Conservation (phyloP, 208 protist species). For the Crithidia thermophila region DNA sequence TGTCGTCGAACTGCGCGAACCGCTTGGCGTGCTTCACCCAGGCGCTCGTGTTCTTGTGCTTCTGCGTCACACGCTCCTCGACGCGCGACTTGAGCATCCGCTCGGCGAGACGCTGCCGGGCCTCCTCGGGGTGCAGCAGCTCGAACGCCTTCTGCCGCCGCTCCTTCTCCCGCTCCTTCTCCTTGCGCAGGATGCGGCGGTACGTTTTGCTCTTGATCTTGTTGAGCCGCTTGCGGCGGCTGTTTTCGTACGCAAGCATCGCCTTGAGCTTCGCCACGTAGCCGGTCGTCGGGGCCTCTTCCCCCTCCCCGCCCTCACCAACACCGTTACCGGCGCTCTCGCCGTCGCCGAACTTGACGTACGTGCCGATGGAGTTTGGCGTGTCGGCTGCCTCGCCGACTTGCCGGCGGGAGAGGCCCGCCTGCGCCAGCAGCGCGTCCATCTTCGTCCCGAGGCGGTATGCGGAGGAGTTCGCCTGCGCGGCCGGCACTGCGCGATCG, state of each 20-base stretch:
- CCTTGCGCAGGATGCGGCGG: slow-evolving; percentile 90
- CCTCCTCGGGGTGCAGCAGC: slow-evolving; percentile 88
- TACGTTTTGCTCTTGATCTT: slow-evolving; percentile 95
- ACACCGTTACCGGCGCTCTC: slow-evolving; percentile 10
- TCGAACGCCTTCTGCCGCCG: slow-evolving; percentile 82
- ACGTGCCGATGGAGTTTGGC: slow-evolving; percentile 39
- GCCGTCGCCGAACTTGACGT: slow-evolving; percentile 42
- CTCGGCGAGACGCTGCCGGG: slow-evolving; percentile 68
- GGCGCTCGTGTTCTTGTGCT: slow-evolving; percentile 93
- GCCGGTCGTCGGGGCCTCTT: slow-evolving; percentile 38
- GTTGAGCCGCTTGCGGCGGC: slow-evolving; percentile 85
- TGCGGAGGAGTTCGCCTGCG: slow-evolving; percentile 36
- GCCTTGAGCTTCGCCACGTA: slow-evolving; percentile 92
- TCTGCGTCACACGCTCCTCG: slow-evolving; percentile 90
- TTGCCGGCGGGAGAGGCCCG: slow-evolving; percentile 51
- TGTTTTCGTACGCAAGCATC: slow-evolving; percentile 90
- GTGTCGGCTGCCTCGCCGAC: slow-evolving; percentile 24
- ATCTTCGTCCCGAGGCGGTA: slow-evolving; percentile 59
- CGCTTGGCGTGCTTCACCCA: slow-evolving; percentile 92
- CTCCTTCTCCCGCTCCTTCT: slow-evolving; percentile 90
- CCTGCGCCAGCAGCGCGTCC: slow-evolving; percentile 56
- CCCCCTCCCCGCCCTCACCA: slow-evolving; percentile 12
- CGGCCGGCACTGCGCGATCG: slow-evolving; percentile 11
- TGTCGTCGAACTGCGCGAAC: slow-evolving; percentile 76
- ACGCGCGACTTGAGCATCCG: slow-evolving; percentile 81